These are phyloP conservation scores for Lipomyces lipofer DNA, from an alignment of 805 yeast species.

Conservation along the genomic window DNA sequence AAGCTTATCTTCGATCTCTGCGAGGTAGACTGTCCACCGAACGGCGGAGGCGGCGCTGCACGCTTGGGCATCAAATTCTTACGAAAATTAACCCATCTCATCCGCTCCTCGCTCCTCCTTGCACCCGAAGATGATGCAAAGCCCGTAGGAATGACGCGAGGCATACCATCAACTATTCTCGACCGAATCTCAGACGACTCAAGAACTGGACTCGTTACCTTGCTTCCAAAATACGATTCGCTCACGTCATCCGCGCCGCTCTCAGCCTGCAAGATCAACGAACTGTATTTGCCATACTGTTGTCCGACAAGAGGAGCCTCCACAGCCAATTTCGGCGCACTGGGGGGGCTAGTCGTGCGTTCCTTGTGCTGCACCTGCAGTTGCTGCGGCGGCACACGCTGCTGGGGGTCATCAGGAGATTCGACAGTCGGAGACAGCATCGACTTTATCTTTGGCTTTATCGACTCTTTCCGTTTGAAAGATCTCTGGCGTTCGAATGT, in stretches of 20 bases:
- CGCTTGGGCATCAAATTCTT: constrained; percentile 14
- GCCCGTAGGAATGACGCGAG: too few relatives aligned
- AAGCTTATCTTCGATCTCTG: too few relatives aligned
- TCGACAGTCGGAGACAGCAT: neutral
- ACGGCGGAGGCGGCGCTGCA: constrained; percentile 17
- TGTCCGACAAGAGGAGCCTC: too few relatives aligned
- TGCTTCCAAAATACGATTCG: neutral
- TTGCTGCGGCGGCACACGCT: neutral
- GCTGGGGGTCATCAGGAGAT: too few relatives aligned
- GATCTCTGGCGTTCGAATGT: neutral
- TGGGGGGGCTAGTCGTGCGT: too few relatives aligned
- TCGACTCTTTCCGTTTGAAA: neutral
- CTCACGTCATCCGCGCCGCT: neutral
- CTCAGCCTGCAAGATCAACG: neutral
- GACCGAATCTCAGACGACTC: too few relatives aligned
- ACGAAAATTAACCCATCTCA: constrained; percentile 15
- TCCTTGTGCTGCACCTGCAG: too few relatives aligned
- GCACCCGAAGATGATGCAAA: neutral
- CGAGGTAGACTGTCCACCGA: constrained; percentile 4
- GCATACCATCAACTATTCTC: too few relatives aligned
- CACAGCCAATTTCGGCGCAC: too few relatives aligned
- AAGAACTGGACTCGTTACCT: too few relatives aligned
- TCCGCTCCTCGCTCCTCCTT: neutral
- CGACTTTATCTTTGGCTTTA: neutral
- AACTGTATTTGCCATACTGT: neutral